Percentiles rank a stretch among this genome's conserved stretches.
Evolutionary conservation across 192 early-diverging fungal genomes (phyloP).

Genomic region (Backusella morwellensis): DNA sequence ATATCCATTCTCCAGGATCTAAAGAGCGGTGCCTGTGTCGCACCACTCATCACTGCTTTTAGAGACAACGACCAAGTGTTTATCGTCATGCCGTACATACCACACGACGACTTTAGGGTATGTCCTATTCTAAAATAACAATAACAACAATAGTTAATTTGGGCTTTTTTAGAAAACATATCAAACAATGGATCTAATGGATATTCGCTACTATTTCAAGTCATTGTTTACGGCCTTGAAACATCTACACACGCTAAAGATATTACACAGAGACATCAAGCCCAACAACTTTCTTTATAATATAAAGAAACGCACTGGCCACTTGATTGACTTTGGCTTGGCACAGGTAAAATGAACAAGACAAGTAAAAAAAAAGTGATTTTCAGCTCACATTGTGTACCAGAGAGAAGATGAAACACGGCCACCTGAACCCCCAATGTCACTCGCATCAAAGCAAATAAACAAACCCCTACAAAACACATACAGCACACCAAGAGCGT

Average conservation of each 20-base stretch:
- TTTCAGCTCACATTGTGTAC: neutral
- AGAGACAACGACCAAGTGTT: slow-evolving; percentile 82
- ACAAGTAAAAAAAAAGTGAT: neutral
- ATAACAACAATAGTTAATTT: neutral
- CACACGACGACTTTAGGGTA: slow-evolving; percentile 81
- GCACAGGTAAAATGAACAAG: slow-evolving; percentile 50
- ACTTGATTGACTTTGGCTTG: slow-evolving; percentile 92
- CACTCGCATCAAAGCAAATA: neutral
- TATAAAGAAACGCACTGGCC: slow-evolving; percentile 61
- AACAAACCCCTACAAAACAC: neutral
- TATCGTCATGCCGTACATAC: slow-evolving; percentile 81
- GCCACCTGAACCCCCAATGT: neutral
- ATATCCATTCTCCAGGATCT: slow-evolving; percentile 73
- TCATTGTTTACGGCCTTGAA: slow-evolving; percentile 69
- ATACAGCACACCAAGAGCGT: neutral
- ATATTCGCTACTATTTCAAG: slow-evolving; percentile 77
- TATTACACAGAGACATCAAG: slow-evolving; percentile 94
- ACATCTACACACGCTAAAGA: slow-evolving; percentile 65
- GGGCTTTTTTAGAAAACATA: slow-evolving; percentile 57
- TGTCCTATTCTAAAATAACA: neutral
- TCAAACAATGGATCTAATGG: slow-evolving; percentile 52
- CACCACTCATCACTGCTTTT: slow-evolving; percentile 75
- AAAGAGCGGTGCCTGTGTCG: slow-evolving; percentile 70
- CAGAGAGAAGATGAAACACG: slow-evolving; percentile 27
- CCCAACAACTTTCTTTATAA: slow-evolving; percentile 95